Base-by-base conservation (phyloP, 768 basidiomycete genomes). In the Strobilomyces echinocephalus region DNA sequence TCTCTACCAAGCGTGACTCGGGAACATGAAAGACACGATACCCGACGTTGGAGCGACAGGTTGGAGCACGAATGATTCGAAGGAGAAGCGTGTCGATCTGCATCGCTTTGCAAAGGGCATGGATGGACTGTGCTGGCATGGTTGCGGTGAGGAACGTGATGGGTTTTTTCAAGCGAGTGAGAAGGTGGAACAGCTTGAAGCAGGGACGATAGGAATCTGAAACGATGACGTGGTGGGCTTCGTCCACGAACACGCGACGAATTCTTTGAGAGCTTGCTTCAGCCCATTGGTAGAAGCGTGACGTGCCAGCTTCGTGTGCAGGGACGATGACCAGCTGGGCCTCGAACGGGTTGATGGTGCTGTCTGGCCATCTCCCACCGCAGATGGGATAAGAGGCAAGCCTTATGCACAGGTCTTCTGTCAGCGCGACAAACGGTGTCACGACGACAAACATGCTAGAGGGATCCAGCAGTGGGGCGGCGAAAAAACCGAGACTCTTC, bases 401-500 rank as follows among this genome's bases (percentile, higher is more conserved):
- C 24, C 24, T 24, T 2, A 24, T 24, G 4, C 24, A 24, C 24
- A 24, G 24, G 24, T 24, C 24, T 24, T 24, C 24, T 4, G 24
- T 24, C 24, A 24, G 24, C 4, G 24, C 24, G 24, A 24, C 24
- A 24, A 24, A 24, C 24, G 24, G 24, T 24, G 24, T 24, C 24
- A 24, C 24, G 24, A 24, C 24, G 24, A 24, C 4, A 4, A 24
- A 24, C 0, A 18, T 28, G 1, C 3, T 30, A 0, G 1, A 2
- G 1, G 50, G 59, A 3, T 45, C 31, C 0, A 60, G 24, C 1
- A 59, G 1, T 0, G 56, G 33, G 0, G 56, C 52, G 4, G 18
- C 44, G 14, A 60, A 60, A 34, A 60, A 59, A 0, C 58, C 53
- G 0, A 60, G 11, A 9, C 57, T 59, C 33, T 60, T 60, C 0